Base-by-base conservation (phyloP, 2,329 filamentous ascomycete species). In the Botryosphaeria agaves region DNA sequence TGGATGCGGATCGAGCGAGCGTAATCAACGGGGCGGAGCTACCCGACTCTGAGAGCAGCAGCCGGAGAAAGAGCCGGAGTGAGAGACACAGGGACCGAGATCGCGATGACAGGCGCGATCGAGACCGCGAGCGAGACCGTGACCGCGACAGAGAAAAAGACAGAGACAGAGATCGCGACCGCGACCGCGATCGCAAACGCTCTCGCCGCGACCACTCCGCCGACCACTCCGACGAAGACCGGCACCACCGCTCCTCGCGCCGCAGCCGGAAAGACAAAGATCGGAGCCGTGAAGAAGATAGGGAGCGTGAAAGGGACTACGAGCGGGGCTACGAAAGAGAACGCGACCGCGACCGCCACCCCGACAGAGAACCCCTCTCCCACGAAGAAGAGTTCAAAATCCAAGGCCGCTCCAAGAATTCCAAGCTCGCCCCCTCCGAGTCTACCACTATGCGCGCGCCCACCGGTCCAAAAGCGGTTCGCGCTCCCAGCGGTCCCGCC, bases 61-160 rank as follows among this genome's bases (percentile, higher is more conserved):
- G 37, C 11, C 39, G 41, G 4, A 53, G 52, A 24, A 56, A 54
- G 39, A 48, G 49, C 33, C 46, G 48, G 29, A 46, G 46, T 27
- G 48, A 56, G 9, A 51, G 48, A 31, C 40, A 51, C 15, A 40
- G 46, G 12, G 48, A 55, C 18, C 44, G 43, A 18, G 59, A 64
- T 30, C 49, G 57, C 29, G 54, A 59, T 4, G 48, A 56, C 18
- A 50, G 53, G 16, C 46, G 47, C 20, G 51, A 56, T 26, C 54
- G 54, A 34, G 53, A 62, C 19, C 26, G 38, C 27, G 35, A 51
- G 43, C 36, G 56, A 53, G 41, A 57, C 30, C 65, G 64, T 38
- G 70, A 77, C 25, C 61, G 61, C 34, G 63, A 69, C 5, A 44
- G 45, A 49, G 62, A 67, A 28, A 48, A 57, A 31, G 56, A 61